Evolutionary conservation across 1,284 basidiomycete species (phyloP).

Genomic region (Cystobasidium slooffiae): DNA sequence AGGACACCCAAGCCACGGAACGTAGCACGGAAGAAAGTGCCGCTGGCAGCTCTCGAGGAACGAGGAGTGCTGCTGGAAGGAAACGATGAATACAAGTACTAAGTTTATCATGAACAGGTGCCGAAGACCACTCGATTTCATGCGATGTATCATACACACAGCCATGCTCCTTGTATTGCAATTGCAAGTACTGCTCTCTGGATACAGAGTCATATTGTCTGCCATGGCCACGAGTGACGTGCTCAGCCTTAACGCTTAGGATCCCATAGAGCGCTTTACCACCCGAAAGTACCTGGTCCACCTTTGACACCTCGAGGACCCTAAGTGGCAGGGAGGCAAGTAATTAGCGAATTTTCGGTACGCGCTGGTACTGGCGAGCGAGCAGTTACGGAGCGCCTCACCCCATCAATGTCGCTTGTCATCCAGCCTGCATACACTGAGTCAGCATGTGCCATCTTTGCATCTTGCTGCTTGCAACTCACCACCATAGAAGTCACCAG

Average conservation of each 20-base stretch:
- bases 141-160: not conserved
- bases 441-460: not conserved
- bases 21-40: conserved; percentile 11
- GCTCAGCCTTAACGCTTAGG: not conserved
- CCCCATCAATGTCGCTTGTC: conserved; percentile 44
- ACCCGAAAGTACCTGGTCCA: conserved; percentile 41
- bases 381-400: not conserved
- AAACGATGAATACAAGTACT: not conserved
- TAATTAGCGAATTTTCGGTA: not conserved
- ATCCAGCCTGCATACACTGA: conserved; percentile 26
- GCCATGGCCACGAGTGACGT: not conserved
- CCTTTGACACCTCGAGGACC: conserved; percentile 41
- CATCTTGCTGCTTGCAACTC: not conserved
- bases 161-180: conserved; percentile 6
- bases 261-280: not conserved
- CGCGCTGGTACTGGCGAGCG: too few relatives aligned
- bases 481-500: conserved; percentile 50
- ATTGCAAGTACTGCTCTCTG: not conserved
- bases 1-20: conserved; percentile 15
- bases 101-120: not conserved
- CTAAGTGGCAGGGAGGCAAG: not conserved
- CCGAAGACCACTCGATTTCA: conserved; percentile 2
- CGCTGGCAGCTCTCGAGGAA: not conserved
- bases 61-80: not conserved
- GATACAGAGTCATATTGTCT: not conserved